A percentile compares a stretch with the other conserved stretches of the same genome.
Conservation (phyloP, 805 yeast genomes). For the Suhomyces tanzawaensis region DNA sequence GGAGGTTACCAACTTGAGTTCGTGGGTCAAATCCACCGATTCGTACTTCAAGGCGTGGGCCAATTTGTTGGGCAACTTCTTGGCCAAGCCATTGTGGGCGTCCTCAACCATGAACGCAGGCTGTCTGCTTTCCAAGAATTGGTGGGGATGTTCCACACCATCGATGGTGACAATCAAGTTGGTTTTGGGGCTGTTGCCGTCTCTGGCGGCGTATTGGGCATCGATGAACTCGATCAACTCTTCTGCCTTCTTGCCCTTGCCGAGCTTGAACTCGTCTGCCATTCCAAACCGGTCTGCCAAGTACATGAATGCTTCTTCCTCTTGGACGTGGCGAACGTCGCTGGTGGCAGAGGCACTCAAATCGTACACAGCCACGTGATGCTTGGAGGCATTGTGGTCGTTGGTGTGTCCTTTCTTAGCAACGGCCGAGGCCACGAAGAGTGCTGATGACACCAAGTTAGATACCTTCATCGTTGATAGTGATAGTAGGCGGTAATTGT, state of each 20-base stretch:
- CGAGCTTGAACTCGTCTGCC: slow-evolving; percentile 34
- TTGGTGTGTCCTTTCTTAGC: slow-evolving; percentile 1
- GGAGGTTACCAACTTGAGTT: slow-evolving; percentile 18
- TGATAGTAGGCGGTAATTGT: neutral
- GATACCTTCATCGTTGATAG: slow-evolving; percentile 6
- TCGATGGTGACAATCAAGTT: slow-evolving; percentile 38
- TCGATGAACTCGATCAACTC: slow-evolving; percentile 25
- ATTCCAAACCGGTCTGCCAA: slow-evolving; percentile 47
- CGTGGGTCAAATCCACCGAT: slow-evolving; percentile 22
- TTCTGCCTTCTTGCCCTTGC: slow-evolving; percentile 26
- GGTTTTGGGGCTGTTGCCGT: slow-evolving; percentile 15
- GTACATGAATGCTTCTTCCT: slow-evolving; percentile 36
- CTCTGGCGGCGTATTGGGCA: slow-evolving; percentile 11
- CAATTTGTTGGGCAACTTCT: slow-evolving; percentile 20
- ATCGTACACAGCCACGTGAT: slow-evolving; percentile 10
- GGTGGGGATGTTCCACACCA: slow-evolving; percentile 39
- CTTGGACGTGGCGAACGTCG: slow-evolving; percentile 3
- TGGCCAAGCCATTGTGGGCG: slow-evolving; percentile 12
- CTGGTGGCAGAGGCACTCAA: slow-evolving; percentile 3
- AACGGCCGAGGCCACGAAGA: slow-evolving; percentile 3
- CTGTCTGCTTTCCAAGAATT: slow-evolving; percentile 19
- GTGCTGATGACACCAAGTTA: slow-evolving; percentile 5
- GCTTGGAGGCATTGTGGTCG: neutral
- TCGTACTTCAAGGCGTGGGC: slow-evolving; percentile 4
- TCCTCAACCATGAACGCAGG: slow-evolving; percentile 22